phyloP scores from a whole-genome alignment of 2,329 filamentous ascomycete genomes.

The Botryotinia convoluta region DNA sequence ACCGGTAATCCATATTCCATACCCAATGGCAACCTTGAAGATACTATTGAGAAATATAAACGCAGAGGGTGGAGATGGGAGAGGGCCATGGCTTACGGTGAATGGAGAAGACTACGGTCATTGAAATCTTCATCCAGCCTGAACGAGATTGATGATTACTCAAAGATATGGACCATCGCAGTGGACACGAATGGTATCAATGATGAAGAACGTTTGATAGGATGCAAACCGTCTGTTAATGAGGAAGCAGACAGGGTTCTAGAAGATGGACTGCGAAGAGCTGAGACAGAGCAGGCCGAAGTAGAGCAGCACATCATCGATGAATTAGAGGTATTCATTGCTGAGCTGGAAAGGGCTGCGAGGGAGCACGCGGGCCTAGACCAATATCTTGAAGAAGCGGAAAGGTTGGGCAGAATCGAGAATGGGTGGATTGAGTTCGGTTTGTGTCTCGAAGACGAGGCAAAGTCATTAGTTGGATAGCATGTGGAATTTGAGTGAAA shows the following conservation, averaged over 20 bases:
- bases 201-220: background rate
- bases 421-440: no score
- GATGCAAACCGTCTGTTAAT: background rate
- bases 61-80: background rate
- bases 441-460: no score
- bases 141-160: no score
- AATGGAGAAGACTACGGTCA: background rate
- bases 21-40: background rate
- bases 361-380: background rate
- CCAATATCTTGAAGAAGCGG: no score
- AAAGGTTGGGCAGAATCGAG: no score
- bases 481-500: no score
- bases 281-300: background rate
- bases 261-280: background rate
- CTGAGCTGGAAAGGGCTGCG: background rate
- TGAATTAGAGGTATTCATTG: background rate
- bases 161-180: background rate
- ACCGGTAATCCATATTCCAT: background rate
- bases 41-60: background rate
- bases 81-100: background rate
- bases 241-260: background rate
- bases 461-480: no score
- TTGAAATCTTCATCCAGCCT: no score
- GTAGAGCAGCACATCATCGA: background rate
- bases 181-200: background rate